Evolutionary conservation across 768 basidiomycete genomes (phyloP).

Genomic region (Amanita exitialis): DNA sequence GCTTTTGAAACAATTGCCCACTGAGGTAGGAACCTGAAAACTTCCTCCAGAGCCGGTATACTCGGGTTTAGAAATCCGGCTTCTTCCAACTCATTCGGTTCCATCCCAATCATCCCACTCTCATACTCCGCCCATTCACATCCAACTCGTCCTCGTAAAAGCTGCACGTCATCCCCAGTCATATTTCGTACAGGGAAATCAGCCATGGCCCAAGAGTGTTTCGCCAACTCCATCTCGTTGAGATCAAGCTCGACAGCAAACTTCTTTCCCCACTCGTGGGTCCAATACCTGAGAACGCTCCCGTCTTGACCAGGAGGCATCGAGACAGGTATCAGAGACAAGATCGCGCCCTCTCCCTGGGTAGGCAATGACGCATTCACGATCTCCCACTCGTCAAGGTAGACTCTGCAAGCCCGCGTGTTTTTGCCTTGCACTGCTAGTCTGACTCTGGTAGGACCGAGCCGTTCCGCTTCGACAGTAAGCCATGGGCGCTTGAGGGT

Average conservation of each 20-base stretch:
- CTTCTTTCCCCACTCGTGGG: constrained; percentile 42
- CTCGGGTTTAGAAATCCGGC: constrained; percentile 14
- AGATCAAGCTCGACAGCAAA: constrained; percentile 47
- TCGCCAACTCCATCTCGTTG: not conserved
- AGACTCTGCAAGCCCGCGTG: constrained; percentile 48
- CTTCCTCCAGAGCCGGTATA: constrained; percentile 67
- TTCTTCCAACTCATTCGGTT: constrained; percentile 25
- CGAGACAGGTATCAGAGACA: not conserved
- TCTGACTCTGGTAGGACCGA: constrained; percentile 32
- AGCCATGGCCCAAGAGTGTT: constrained; percentile 15
- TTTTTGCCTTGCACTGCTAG: constrained; percentile 45
- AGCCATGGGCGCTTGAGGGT: constrained; percentile 27
- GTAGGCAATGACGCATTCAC: not conserved
- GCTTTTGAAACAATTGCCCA: constrained; percentile 59
- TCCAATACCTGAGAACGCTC: constrained; percentile 44
- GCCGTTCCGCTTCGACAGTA: constrained; percentile 27
- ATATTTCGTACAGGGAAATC: constrained; percentile 1
- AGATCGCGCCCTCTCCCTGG: not conserved
- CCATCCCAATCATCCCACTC: constrained; percentile 33
- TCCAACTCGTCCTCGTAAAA: constrained; percentile 33
- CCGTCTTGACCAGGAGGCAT: constrained; percentile 10
- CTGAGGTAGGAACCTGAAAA: constrained; percentile 48
- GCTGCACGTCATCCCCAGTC: not conserved
- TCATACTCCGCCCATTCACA: constrained; percentile 67
- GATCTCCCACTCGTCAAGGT: constrained; percentile 30